Percentiles rank a stretch among this genome's conserved stretches.
These are phyloP conservation scores for Penicillium arizonense DNA, from an alignment of 495 filamentous ascomycete genomes.

Conservation along the genomic window DNA sequence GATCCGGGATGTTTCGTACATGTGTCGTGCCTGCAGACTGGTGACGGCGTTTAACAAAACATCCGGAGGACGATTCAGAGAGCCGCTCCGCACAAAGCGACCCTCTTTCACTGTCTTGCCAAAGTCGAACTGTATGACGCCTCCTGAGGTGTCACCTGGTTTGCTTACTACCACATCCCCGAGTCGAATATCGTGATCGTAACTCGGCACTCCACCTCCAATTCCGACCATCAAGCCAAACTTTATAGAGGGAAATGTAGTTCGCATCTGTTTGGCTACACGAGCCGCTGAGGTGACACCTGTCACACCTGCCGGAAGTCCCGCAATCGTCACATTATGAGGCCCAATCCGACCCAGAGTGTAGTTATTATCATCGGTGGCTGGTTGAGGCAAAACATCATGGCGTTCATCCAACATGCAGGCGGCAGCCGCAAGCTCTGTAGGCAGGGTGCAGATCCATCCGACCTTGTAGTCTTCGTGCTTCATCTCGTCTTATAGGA, in stretches of 20 bases:
- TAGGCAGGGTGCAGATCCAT: background rate
- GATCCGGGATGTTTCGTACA: too few species aligned
- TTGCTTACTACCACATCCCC: background rate
- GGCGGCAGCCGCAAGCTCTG: background rate
- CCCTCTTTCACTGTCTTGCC: background rate
- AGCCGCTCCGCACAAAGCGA: too few species aligned
- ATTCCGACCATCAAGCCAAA: background rate
- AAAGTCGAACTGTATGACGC: background rate
- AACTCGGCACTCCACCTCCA: background rate
- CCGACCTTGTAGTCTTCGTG: slow-evolving; percentile 11
- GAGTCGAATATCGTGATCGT: background rate
- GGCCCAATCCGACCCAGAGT: too few species aligned
- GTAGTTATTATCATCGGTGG: too few species aligned
- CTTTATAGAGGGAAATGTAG: background rate
- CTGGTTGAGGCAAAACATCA: background rate
- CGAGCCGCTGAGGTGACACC: background rate
- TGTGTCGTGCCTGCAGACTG: too few species aligned
- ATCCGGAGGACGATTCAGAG: too few species aligned
- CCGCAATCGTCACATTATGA: too few species aligned
- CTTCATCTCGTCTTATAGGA: too few species aligned
- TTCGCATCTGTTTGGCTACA: background rate
- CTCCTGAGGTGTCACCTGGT: background rate
- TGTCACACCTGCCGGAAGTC: too few species aligned
- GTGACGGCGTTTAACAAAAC: too few species aligned
- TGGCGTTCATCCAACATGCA: background rate